Evolutionary conservation across 371 early-diverging fungal species (phyloP).

Genomic region (Mortierella sp.): DNA sequence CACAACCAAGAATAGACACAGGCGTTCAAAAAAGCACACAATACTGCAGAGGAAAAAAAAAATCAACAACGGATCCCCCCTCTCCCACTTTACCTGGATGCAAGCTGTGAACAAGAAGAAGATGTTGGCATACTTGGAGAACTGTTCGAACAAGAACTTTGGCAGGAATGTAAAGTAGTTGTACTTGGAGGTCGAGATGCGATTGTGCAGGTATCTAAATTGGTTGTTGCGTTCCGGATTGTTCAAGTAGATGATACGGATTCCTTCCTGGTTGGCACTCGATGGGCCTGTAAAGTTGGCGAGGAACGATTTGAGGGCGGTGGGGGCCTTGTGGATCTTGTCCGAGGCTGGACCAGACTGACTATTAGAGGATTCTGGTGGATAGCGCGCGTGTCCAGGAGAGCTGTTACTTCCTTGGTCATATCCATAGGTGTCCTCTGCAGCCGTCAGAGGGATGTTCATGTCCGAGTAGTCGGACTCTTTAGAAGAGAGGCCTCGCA

Average conservation of each 20-base stretch:
- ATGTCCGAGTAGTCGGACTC: slow-evolving; percentile 54
- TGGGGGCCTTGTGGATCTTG: slow-evolving; percentile 32
- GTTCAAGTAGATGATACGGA: slow-evolving; percentile 86
- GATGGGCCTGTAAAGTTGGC: slow-evolving; percentile 35
- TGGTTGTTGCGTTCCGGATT: slow-evolving; percentile 78
- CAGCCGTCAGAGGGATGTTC: slow-evolving; percentile 53
- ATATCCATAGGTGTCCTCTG: slow-evolving; percentile 34
- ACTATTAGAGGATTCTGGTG: slow-evolving; percentile 20
- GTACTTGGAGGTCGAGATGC: slow-evolving; percentile 92
- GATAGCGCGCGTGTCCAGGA: slow-evolving; percentile 25
- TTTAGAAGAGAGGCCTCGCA: slow-evolving; percentile 52
- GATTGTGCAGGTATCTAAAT: slow-evolving; percentile 84
- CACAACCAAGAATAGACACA: too few species aligned
- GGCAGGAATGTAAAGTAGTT: slow-evolving; percentile 90
- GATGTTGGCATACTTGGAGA: slow-evolving; percentile 94
- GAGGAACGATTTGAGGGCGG: slow-evolving; percentile 24
- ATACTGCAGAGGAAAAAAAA: too few species aligned
- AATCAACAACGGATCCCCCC: too few species aligned
- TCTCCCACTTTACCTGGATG: slow-evolving; percentile 72
- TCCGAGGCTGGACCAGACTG: not conserved
- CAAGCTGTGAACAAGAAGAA: slow-evolving; percentile 94
- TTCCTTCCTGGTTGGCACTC: slow-evolving; percentile 37
- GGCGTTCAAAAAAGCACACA: too few species aligned
- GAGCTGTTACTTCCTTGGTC: slow-evolving; percentile 25
- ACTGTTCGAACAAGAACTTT: slow-evolving; percentile 93